phyloP scores from a whole-genome alignment of 176 grass and related monocot genomes.

The Oryza nivara region DNA sequence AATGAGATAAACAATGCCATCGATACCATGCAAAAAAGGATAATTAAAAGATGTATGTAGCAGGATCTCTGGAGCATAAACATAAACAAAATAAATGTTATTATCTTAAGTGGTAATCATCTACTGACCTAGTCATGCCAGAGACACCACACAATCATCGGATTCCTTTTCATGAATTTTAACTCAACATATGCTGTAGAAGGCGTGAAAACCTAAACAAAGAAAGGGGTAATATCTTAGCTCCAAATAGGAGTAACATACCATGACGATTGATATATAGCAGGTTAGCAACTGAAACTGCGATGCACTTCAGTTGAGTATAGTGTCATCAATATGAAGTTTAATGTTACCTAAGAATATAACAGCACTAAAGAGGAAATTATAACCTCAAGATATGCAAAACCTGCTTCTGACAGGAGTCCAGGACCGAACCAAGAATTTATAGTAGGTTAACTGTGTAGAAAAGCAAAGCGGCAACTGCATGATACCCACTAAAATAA shows the following conservation, averaged over 20 bases:
- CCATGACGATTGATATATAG: background rate
- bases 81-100: background rate
- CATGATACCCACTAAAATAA: background rate
- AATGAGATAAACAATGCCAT: background rate
- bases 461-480: background rate
- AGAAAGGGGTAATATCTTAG: background rate
- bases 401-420: background rate
- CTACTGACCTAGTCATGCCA: background rate
- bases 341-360: background rate
- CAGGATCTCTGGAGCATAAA: background rate
- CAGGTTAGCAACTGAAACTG: background rate
- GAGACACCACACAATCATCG: background rate
- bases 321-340: constrained; percentile 1
- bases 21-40: background rate
- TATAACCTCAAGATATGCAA: background rate
- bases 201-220: background rate
- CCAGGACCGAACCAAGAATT: background rate
- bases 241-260: constrained; percentile 8
- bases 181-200: background rate
- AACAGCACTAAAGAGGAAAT: background rate
- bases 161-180: background rate
- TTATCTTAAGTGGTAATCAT: background rate
- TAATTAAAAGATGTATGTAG: background rate
- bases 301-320: background rate
- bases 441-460: background rate